phyloP scores from a whole-genome alignment of 73 alveolate species.

The Blepharisma japonicum region DNA sequence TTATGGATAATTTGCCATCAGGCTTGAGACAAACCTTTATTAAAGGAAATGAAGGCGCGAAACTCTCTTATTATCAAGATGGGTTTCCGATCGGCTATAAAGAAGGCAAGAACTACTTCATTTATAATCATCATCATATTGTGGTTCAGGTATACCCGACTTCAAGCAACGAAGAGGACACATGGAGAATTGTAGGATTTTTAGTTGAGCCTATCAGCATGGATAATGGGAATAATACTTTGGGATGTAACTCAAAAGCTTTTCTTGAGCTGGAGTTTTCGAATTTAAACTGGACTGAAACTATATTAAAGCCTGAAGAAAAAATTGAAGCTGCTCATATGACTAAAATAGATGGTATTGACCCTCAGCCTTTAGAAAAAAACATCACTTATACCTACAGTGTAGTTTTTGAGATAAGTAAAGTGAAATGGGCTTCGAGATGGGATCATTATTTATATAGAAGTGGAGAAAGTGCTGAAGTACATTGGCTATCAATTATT shows the following conservation, averaged over 20 bases:
- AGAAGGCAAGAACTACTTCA: not conserved
- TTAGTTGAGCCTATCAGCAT: slow-evolving; percentile 24
- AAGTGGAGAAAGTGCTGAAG: not conserved
- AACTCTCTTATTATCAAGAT: not conserved
- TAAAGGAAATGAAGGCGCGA: not conserved
- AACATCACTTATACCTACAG: slow-evolving; percentile 21
- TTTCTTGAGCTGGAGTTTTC: not conserved
- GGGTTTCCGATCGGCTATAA: slow-evolving; percentile 32
- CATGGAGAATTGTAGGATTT: slow-evolving; percentile 25
- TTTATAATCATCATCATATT: slow-evolving; percentile 18
- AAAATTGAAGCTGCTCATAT: not conserved
- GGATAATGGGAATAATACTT: not conserved
- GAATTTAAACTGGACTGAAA: not conserved
- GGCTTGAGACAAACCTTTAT: not conserved
- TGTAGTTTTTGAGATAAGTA: not conserved
- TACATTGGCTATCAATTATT: slow-evolving; percentile 31
- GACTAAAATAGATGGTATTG: not conserved
- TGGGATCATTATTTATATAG: slow-evolving; percentile 24
- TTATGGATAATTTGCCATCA: slow-evolving; percentile 15
- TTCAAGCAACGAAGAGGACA: not conserved
- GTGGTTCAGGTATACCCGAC: not conserved
- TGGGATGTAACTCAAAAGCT: slow-evolving; percentile 7
- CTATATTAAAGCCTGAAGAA: not conserved
- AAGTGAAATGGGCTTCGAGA: slow-evolving; percentile 28
- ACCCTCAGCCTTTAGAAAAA: not conserved